A percentile compares a stretch with the other conserved stretches of the same genome.
Conservation (phyloP, 306 rosid species). For the Trifolium repens region DNA sequence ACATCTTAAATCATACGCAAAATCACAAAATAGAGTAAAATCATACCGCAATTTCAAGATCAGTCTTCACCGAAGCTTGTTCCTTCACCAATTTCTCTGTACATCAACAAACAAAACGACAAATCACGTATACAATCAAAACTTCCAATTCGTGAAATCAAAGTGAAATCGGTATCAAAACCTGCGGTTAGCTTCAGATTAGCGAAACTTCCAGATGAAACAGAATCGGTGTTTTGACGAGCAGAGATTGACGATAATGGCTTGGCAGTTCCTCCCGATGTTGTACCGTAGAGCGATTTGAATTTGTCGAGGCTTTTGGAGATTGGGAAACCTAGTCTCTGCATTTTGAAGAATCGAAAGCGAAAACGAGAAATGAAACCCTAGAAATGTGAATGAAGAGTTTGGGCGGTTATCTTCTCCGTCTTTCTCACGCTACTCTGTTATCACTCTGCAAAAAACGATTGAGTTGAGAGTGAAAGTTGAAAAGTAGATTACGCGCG, state of each 20-base stretch:
- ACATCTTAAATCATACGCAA: conserved; percentile 10
- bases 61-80: conserved; percentile 86
- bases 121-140: conserved; percentile 36
- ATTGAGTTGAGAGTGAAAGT: conserved; percentile 32
- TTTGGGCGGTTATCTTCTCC: conserved; percentile 10
- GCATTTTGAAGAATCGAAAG: conserved; percentile 46
- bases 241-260: conserved; percentile 52
- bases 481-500: conserved; percentile 57
- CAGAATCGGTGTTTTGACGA: conserved; percentile 60
- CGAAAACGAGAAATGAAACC: conserved; percentile 39
- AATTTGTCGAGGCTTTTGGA: conserved; percentile 75
- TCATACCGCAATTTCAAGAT: conserved; percentile 87
- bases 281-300: conserved; percentile 73
- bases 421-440: neutral
- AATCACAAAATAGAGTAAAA: conserved; percentile 35
- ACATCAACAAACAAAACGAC: conserved; percentile 39
- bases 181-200: conserved; percentile 93
- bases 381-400: conserved; percentile 40
- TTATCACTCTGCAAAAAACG: conserved; percentile 30
- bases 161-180: conserved; percentile 38
- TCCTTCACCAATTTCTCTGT: conserved; percentile 86
- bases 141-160: neutral
- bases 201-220: conserved; percentile 71
- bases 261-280: conserved; percentile 54
- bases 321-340: conserved; percentile 68